Conservation (phyloP, 1,139 yeast species). For the Arxiozyma heterogenica region DNA sequence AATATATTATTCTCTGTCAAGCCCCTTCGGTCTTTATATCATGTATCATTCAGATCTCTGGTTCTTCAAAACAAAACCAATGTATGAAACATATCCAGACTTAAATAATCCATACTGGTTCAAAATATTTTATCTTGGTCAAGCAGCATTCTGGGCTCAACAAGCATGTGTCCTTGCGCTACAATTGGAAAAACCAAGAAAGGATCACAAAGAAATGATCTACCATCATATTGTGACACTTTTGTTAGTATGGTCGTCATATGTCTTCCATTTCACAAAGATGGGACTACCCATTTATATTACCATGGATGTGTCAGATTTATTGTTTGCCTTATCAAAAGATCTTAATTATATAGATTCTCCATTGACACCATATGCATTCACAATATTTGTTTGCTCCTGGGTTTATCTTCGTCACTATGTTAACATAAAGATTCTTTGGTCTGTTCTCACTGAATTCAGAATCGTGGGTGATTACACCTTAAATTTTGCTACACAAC, state of each 20-base stretch:
- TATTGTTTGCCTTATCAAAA: conserved; percentile 77
- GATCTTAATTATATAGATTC: conserved; percentile 76
- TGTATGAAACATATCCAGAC: conserved; percentile 80
- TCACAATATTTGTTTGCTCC: conserved; percentile 51
- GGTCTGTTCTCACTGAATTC: conserved; percentile 85
- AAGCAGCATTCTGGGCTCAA: conserved; percentile 97
- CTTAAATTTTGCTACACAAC: conserved; percentile 81
- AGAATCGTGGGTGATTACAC: conserved; percentile 71
- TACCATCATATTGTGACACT: conserved; percentile 90
- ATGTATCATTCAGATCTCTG: conserved; percentile 79
- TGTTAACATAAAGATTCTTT: conserved; percentile 66
- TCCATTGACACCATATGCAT: conserved; percentile 52
- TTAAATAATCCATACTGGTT: conserved; percentile 58
- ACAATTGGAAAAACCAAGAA: conserved; percentile 89
- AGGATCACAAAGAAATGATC: conserved; percentile 82
- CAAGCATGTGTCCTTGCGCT: conserved; percentile 74
- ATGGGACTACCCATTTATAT: conserved; percentile 85
- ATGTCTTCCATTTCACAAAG: conserved; percentile 94
- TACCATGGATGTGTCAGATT: conserved; percentile 93
- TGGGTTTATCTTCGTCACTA: conserved; percentile 91
- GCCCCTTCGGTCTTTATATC: conserved; percentile 82
- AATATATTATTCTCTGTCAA: conserved; percentile 68
- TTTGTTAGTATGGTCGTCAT: conserved; percentile 76
- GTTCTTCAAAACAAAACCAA: conserved; percentile 77
- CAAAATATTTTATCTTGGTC: conserved; percentile 77